These are phyloP conservation scores for Rhizopus stolonifer DNA, from an alignment of 371 early-diverging fungal genomes.

Conservation along the genomic window DNA sequence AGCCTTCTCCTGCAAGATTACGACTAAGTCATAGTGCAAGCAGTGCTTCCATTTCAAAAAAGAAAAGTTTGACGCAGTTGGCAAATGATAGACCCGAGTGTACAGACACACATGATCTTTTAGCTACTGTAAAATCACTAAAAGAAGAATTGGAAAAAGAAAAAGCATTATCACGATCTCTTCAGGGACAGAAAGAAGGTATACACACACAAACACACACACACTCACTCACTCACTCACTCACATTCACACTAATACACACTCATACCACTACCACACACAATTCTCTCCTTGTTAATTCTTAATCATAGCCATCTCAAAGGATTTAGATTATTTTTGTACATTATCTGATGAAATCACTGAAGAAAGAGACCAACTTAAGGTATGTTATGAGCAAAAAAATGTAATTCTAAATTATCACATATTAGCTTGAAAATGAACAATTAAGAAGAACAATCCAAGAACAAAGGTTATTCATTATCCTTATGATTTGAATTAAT, in stretches of 20 bases:
- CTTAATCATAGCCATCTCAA: slow-evolving; percentile 36
- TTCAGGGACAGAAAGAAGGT: slow-evolving; percentile 52
- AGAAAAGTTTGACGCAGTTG: slow-evolving; percentile 12
- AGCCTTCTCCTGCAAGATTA: slow-evolving; percentile 15
- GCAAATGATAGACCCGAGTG: too few species aligned
- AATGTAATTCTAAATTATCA: neutral
- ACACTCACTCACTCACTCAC: too few species aligned
- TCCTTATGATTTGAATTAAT: too few species aligned
- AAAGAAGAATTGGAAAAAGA: slow-evolving; percentile 37
- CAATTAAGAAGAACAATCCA: neutral
- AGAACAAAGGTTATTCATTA: neutral
- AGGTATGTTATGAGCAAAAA: slow-evolving; percentile 14
- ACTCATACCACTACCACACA: too few species aligned
- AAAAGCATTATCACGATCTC: slow-evolving; percentile 26
- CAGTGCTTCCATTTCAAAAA: slow-evolving; percentile 5
- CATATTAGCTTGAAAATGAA: slow-evolving; percentile 4
- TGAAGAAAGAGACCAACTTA: slow-evolving; percentile 43
- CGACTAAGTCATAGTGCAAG: slow-evolving; percentile 13
- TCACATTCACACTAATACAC: too few species aligned
- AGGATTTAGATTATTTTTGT: slow-evolving; percentile 51
- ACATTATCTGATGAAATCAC: slow-evolving; percentile 50
- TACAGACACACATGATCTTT: too few species aligned
- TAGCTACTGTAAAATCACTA: slow-evolving; percentile 14
- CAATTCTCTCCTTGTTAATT: neutral
- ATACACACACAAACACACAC: neutral